Evolutionary conservation across 2,329 filamentous ascomycete species (phyloP), one percentile per base, ranked within the genome.

Genomic region (Alternaria dauci): DNA sequence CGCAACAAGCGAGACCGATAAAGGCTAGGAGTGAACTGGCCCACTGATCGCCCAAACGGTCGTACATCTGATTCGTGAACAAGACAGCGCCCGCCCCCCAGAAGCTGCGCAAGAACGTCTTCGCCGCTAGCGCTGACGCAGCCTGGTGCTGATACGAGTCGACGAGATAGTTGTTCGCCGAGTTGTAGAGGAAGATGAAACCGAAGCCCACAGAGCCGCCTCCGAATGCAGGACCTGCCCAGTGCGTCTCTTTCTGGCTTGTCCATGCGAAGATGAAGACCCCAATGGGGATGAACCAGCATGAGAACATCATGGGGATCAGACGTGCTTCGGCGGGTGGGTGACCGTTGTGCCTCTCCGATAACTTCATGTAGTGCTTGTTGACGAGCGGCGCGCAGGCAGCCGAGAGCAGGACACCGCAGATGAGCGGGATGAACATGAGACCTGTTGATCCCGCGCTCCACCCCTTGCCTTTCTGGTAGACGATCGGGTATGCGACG

Each of bases 181-280:
- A 85, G 81, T 93, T 93, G 82, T 93, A 94, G 25, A 94, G 82
- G 82, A 93, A 93, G 78, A 93, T 92, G 81, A 93, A 92, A 60
- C 91, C 91, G 71, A 93, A 93, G 11, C 91, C 91, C 54, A 94
- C 88, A 12, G 76, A 71, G 54, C 76, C 74, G 11, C 91, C 91
- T 54, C 89, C 91, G 61, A 94, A 83, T 8, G 85, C 84, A 0
- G 92, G 91, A 0, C 91, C 92, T 12, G 87, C 84, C 90, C 91
- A 94, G 66, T 84, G 86, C 0, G 94, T 73, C 0, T 79, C 66
- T 1, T 84, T 74, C 76, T 92, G 93, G 0, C 89, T 91, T 0
- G 87, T 86, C 88, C 88, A 90, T 1, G 87, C 88, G 70, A 89
- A 90, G 65, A 89, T 88, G 77, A 90, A 90, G 5, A 90, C 78